Conservation (phyloP, 1,284 basidiomycete species). For the Ganoderma sinense region DNA sequence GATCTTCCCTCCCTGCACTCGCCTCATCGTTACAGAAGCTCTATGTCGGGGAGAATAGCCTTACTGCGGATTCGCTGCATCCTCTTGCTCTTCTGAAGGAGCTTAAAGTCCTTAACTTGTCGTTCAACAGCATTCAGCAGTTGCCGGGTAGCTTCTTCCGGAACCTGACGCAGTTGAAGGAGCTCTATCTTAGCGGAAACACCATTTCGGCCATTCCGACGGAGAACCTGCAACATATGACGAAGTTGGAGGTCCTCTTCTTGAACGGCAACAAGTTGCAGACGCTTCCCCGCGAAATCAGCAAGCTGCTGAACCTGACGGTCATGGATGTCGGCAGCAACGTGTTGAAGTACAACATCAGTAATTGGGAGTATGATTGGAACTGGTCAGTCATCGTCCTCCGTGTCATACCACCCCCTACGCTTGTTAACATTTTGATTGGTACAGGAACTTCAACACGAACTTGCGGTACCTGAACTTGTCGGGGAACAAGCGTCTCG, state of each 20-base stretch:
- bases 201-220: constrained; percentile 90
- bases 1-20: constrained; percentile 65
- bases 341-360: constrained; percentile 96
- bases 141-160: constrained; percentile 83
- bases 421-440: neutral
- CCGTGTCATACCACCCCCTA: neutral
- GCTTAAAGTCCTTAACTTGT: constrained; percentile 88
- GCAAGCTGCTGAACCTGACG: constrained; percentile 82
- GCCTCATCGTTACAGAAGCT: constrained; percentile 79
- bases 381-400: constrained; percentile 77
- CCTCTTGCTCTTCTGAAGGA: constrained; percentile 79
- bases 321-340: constrained; percentile 97
- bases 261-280: constrained; percentile 96
- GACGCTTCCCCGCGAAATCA: constrained; percentile 91
- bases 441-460: constrained; percentile 93
- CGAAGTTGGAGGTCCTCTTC: constrained; percentile 78
- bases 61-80: constrained; percentile 86
- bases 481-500: constrained; percentile 89
- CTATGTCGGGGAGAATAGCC: constrained; percentile 90
- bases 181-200: constrained; percentile 95
- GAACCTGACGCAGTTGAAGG: constrained; percentile 75
- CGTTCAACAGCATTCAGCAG: constrained; percentile 96
- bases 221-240: constrained; percentile 82
- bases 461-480: constrained; percentile 91
- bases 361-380: constrained; percentile 99